These are phyloP conservation scores for Candida jianshihensis DNA, from an alignment of 805 yeast genomes.

Conservation along the genomic window DNA sequence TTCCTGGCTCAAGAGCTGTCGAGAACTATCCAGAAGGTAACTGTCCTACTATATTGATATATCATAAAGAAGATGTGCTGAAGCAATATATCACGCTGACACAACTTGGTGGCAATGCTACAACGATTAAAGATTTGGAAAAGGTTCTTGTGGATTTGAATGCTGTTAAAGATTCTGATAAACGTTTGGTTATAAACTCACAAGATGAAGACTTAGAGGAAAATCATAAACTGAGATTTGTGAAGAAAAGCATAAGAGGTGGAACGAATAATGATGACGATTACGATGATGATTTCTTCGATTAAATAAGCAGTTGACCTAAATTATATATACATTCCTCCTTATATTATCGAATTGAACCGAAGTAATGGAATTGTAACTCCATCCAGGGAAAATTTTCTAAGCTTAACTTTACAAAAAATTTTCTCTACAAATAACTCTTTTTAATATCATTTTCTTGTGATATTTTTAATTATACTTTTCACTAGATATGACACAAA, in stretches of 20 bases:
- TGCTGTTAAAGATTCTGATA: slow-evolving; percentile 61
- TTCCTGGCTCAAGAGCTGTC: slow-evolving; percentile 84
- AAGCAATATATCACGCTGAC: slow-evolving; percentile 78
- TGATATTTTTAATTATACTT: too few relatives aligned
- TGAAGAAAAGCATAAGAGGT: slow-evolving; percentile 47
- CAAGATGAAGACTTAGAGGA: slow-evolving; percentile 56
- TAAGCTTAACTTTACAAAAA: too few relatives aligned
- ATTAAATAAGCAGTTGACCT: too few relatives aligned
- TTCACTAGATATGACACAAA: too few relatives aligned
- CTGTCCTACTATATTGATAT: slow-evolving; percentile 86
- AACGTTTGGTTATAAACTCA: slow-evolving; percentile 54
- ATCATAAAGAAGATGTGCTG: slow-evolving; percentile 68
- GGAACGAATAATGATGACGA: slow-evolving; percentile 32
- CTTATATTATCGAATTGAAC: too few relatives aligned
- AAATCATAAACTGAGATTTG: slow-evolving; percentile 44
- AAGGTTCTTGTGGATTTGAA: slow-evolving; percentile 57
- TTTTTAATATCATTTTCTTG: too few relatives aligned
- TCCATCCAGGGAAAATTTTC: too few relatives aligned
- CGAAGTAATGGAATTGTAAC: too few relatives aligned
- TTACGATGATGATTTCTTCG: slow-evolving; percentile 46
- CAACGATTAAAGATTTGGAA: slow-evolving; percentile 66
- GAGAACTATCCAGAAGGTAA: slow-evolving; percentile 86
- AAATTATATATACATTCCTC: too few relatives aligned
- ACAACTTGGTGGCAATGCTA: slow-evolving; percentile 78
- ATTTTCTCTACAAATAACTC: too few relatives aligned